Conservation (phyloP, 441 rosid species). For the Gossypium davidsonii region DNA sequence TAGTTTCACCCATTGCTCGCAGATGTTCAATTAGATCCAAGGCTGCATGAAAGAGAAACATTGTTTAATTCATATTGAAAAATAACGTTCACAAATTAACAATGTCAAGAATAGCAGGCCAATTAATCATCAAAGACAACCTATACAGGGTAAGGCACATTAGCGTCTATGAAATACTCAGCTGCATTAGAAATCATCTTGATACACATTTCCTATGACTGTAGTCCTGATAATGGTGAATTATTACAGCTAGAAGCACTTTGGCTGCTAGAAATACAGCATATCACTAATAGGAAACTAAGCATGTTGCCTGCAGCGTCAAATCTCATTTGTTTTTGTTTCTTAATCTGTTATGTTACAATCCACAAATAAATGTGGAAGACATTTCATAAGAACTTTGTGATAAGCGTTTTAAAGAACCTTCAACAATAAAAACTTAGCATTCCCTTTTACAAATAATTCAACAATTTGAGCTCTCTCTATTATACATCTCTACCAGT, state of each 20-base stretch:
- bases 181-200: not conserved
- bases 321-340: no score
- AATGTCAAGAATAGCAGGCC: not conserved
- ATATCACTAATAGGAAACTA: no score
- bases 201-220: not conserved
- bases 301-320: no score
- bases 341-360: no score
- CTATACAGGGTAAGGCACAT: not conserved
- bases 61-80: not conserved
- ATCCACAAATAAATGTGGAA: no score
- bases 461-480: not conserved
- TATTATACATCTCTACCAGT: not conserved
- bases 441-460: not conserved
- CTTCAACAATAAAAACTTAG: not conserved
- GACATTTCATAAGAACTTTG: no score
- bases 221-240: not conserved
- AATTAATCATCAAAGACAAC: not conserved
- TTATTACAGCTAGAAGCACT: not conserved
- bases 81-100: not conserved
- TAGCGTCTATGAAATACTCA: not conserved
- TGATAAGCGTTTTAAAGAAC: not conserved
- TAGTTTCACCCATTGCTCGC: conserved; percentile 95
- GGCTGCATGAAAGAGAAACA: conserved; percentile 39
- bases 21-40: conserved; percentile 91
- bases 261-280: not conserved